Base-by-base conservation (phyloP, 2,329 filamentous ascomycete genomes). In the Fusarium paranaense region DNA sequence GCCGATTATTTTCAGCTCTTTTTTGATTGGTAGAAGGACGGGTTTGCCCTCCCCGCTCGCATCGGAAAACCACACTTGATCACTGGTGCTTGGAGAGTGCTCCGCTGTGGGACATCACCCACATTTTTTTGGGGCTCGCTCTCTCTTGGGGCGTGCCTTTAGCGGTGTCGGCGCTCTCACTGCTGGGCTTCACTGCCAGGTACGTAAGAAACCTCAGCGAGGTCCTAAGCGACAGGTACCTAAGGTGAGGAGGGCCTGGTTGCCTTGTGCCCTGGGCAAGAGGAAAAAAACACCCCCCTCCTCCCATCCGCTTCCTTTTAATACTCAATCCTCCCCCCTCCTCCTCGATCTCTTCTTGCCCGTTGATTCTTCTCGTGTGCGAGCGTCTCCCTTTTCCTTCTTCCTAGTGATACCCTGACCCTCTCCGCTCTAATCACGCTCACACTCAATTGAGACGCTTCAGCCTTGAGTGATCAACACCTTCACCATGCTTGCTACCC, bases 401-500 rank as follows among this genome's bases (percentile, higher is more conserved):
- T 59, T 57, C 42, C 58, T 63, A 68, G 71, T 76, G 75, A 79
- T 79, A 78, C 74, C 76, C 68, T 74, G 76, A 77, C 73, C 76
- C 62, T 79, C 35, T 77, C 73, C 73, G 66, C 74, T 78, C 64
- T 56, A 62, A 65, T 62, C 57, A 56, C 30, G 54, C 62, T 67
- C 58, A 70, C 58, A 38, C 40, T 73, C 66, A 71, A 76, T 72
- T 71, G 69, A 69, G 74, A 74, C 69, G 69, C 63, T 62, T 68
- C 64, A 65, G 59, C 42, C 18, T 69, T 74, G 64, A 63, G 56
- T 64, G 67, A 70, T 58, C 56, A 66, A 65, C 47, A 57, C 75
- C 65, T 59, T 78, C 78, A 90, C 80, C 82, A 93, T 93, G 91
- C 87, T 94, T 87, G 91, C 90, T 81, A 90, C 91, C 82, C 89